These are phyloP conservation scores for Spergularia marina DNA, from an alignment of 148 eudicot genomes.

Conservation along the genomic window DNA sequence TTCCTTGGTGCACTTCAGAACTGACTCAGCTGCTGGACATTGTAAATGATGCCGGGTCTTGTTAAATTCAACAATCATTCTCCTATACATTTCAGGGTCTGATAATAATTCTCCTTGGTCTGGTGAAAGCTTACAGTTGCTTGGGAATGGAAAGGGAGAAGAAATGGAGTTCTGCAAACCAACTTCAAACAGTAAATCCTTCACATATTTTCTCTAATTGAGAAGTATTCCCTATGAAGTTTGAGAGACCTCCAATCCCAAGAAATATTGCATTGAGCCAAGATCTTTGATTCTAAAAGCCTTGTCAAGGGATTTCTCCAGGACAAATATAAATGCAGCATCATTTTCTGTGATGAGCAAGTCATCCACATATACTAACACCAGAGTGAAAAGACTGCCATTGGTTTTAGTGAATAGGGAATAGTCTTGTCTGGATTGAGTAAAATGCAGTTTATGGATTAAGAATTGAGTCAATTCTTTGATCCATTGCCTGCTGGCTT, in stretches of 20 bases:
- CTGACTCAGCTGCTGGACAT: not conserved
- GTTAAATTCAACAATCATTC: not conserved
- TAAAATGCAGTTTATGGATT: not conserved
- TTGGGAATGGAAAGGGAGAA: not conserved
- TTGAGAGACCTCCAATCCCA: not conserved
- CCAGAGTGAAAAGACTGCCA: not conserved
- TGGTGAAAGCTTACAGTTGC: no score
- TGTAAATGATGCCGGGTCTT: not conserved
- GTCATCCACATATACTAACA: not conserved
- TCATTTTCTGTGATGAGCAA: not conserved
- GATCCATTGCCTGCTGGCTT: not conserved
- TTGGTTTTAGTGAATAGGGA: not conserved
- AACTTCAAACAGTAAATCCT: not conserved
- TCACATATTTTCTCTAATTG: not conserved
- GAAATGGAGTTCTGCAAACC: not conserved
- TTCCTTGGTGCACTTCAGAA: not conserved
- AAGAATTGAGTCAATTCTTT: not conserved
- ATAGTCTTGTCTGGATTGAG: not conserved
- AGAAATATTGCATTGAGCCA: not conserved
- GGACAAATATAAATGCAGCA: no score
- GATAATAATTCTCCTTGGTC: not conserved
- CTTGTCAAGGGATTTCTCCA: not conserved
- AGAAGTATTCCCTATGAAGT: not conserved
- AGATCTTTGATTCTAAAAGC: not conserved
- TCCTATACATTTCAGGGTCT: not conserved